Evolutionary conservation across 2,329 filamentous ascomycete species (phyloP).

Genomic region (Rugonectria rugulosa): DNA sequence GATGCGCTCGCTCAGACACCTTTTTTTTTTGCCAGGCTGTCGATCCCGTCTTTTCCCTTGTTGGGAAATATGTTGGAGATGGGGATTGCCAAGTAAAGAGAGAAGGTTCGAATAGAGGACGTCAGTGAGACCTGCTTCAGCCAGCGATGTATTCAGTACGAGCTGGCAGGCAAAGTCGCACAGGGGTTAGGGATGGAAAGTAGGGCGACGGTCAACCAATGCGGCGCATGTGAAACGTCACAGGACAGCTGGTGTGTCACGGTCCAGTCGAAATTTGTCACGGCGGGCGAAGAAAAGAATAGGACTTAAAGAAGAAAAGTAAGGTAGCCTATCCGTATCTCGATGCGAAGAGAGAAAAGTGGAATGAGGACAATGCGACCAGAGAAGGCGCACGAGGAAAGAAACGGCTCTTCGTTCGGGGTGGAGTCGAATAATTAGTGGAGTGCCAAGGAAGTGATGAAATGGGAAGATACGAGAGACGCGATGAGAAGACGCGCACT

Average conservation of each 20-base stretch:
- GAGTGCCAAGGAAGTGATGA: constrained; percentile 26
- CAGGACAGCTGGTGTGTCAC: constrained; percentile 24
- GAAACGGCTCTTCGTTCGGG: constrained; percentile 20
- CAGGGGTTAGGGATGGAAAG: neutral
- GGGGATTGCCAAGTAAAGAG: too few species aligned
- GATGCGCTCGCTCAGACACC: constrained; percentile 6
- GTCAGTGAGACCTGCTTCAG: too few species aligned
- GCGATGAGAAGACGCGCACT: neutral
- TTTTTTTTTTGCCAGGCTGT: constrained; percentile 1
- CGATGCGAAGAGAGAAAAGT: constrained; percentile 3
- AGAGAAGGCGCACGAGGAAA: constrained; percentile 28
- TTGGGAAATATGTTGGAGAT: neutral
- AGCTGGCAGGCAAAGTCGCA: neutral
- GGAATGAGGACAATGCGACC: constrained; percentile 14
- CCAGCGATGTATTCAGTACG: too few species aligned
- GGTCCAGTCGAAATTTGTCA: constrained; percentile 16
- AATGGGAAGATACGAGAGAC: constrained; percentile 20
- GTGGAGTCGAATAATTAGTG: constrained; percentile 15
- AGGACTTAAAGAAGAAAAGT: too few species aligned
- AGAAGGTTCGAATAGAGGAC: neutral
- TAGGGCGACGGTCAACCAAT: constrained; percentile 6
- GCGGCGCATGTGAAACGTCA: constrained; percentile 25
- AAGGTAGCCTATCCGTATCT: neutral
- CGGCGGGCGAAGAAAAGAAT: constrained; percentile 21
- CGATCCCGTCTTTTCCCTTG: neutral